Conservation (phyloP, 176 grass and related monocot genomes). For the barley (Hordeum vulgare) region MorexV3_pseudomolecules_assembly NC_058521.1:235821568-235822067, state of each 20-base stretch:
- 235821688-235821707: conserved; percentile 95
- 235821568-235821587: conserved; percentile 69
- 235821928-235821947: no score
- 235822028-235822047: no score
- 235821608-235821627: conserved; percentile 74
- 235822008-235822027: no score
- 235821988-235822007: no score
- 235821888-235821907: no score
- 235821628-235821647: conserved; percentile 75
- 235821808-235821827: conserved; percentile 23
- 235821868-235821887: neutral
- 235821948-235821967: no score
- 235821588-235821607: conserved; percentile 50
- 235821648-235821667: conserved; percentile 70
- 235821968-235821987: no score
- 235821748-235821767: conserved; percentile 92
- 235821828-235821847: conserved; percentile 7
- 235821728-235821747: conserved; percentile 92
- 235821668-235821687: conserved; percentile 99
- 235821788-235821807: conserved; percentile 27
- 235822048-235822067: no score
- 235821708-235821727: conserved; percentile 72
- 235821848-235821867: conserved; percentile 5
- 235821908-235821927: no score
- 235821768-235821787: conserved; percentile 94